phyloP scores from a whole-genome alignment of 495 filamentous ascomycete species.

The Aspergillus nanangensis region DNA sequence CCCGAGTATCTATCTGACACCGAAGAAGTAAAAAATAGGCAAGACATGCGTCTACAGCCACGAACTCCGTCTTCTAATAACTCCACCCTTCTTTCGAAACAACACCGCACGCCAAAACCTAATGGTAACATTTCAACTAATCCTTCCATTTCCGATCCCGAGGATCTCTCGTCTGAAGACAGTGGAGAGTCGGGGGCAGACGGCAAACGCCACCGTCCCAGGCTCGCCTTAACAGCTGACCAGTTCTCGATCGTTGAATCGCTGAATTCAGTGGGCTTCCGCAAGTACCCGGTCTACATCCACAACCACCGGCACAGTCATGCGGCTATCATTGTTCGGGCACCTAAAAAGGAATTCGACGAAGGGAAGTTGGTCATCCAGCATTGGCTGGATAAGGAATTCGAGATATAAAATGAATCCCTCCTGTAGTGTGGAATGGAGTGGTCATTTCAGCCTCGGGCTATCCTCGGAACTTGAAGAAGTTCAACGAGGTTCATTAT shows the following conservation, averaged over 20 bases:
- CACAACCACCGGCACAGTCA: slow-evolving; percentile 76
- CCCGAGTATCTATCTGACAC: slow-evolving; percentile 54
- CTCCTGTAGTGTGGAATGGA: too few relatives aligned
- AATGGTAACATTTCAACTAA: too few relatives aligned
- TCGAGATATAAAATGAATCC: slow-evolving; percentile 55
- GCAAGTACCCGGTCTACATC: slow-evolving; percentile 83
- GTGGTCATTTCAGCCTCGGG: too few relatives aligned
- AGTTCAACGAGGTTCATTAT: too few relatives aligned
- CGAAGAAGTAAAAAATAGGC: too few relatives aligned
- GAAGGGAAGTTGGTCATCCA: slow-evolving; percentile 76
- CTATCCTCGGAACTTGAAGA: too few relatives aligned
- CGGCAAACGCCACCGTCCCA: slow-evolving; percentile 49
- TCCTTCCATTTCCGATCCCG: too few relatives aligned
- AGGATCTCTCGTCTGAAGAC: background rate
- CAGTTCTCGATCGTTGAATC: slow-evolving; percentile 82
- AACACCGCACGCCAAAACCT: background rate
- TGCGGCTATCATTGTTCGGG: slow-evolving; percentile 84
- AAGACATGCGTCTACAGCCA: too few relatives aligned
- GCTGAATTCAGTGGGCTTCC: slow-evolving; percentile 69
- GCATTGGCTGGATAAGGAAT: slow-evolving; percentile 78
- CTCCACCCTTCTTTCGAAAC: too few relatives aligned
- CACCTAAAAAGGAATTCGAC: slow-evolving; percentile 53
- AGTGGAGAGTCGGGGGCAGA: background rate
- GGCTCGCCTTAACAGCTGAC: slow-evolving; percentile 67
- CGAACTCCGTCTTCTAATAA: too few relatives aligned